phyloP scores from a whole-genome alignment of 2,329 filamentous ascomycete genomes.

The Colletotrichum sp. region DNA sequence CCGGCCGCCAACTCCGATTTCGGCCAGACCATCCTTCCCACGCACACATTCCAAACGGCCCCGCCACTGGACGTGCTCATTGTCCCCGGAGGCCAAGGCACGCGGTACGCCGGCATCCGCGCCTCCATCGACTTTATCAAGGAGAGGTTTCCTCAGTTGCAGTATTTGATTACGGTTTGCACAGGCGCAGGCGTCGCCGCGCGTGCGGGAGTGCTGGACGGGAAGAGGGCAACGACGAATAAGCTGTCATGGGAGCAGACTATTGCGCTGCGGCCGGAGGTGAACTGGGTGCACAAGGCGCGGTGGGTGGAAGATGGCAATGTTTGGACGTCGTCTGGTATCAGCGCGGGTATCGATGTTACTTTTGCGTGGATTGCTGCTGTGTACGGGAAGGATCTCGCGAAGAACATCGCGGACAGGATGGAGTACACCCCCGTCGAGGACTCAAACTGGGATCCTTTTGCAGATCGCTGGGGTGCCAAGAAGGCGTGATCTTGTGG shows the following conservation, averaged over 20 bases:
- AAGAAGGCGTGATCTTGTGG: background rate
- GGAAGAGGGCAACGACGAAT: constrained; percentile 61
- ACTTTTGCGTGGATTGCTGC: constrained; percentile 61
- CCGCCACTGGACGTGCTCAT: constrained; percentile 59
- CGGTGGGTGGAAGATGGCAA: constrained; percentile 65
- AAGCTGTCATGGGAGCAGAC: constrained; percentile 53
- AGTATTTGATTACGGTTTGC: constrained; percentile 61
- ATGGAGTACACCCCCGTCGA: constrained; percentile 64
- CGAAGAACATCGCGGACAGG: constrained; percentile 49
- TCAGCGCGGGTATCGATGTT: constrained; percentile 67
- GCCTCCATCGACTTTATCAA: constrained; percentile 44
- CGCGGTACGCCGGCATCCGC: constrained; percentile 28
- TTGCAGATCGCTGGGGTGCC: constrained; percentile 38
- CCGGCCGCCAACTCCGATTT: constrained; percentile 1
- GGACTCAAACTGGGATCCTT: constrained; percentile 59
- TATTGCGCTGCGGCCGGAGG: constrained; percentile 40
- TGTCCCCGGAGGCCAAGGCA: constrained; percentile 59
- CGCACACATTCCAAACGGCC: constrained; percentile 46
- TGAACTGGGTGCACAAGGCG: constrained; percentile 57
- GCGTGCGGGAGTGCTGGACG: constrained; percentile 56
- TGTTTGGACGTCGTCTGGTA: constrained; percentile 62
- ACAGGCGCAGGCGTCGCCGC: constrained; percentile 60
- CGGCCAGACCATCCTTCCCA: constrained; percentile 24
- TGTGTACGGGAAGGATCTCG: constrained; percentile 57
- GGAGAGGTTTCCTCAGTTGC: constrained; percentile 39